Evolutionary conservation across 2,329 filamentous ascomycete genomes (phyloP).

Genomic region (Helotiales sp.): DNA sequence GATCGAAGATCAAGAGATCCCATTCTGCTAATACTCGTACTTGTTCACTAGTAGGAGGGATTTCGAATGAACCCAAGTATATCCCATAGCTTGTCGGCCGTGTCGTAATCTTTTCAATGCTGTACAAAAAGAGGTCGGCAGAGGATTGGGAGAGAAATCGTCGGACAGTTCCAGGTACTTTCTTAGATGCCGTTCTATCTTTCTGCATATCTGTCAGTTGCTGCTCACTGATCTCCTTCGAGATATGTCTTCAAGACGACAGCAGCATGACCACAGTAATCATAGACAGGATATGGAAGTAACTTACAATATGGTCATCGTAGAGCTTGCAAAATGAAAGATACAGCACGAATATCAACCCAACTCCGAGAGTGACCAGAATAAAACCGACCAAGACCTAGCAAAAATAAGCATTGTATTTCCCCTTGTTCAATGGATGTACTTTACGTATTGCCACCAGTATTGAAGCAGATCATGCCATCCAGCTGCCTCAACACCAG

Average conservation of each 20-base stretch:
- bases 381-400: constrained; percentile 31
- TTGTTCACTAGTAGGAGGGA: constrained; percentile 36
- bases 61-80: constrained; percentile 41
- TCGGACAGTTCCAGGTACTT: constrained; percentile 15
- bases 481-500: constrained; percentile 27
- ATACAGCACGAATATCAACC: constrained; percentile 20
- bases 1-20: constrained; percentile 46
- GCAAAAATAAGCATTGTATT: constrained; percentile 13
- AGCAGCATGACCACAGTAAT: constrained; percentile 4
- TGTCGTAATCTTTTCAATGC: constrained; percentile 14
- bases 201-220: constrained; percentile 7
- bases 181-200: constrained; percentile 8
- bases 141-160: constrained; percentile 16
- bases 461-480: constrained; percentile 24
- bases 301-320: neutral
- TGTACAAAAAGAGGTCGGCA: constrained; percentile 17
- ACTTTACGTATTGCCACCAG: constrained; percentile 31
- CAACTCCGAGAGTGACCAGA: constrained; percentile 23
- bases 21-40: constrained; percentile 40
- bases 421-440: neutral
- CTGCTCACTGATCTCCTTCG: neutral
- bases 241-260: neutral
- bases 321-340: constrained; percentile 10
- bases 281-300: neutral
- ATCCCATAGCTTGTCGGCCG: constrained; percentile 37